Evolutionary conservation across 2,329 filamentous ascomycete genomes (phyloP), one percentile per base, ranked within the genome.

Genomic region (Dactylella cylindrospora): DNA sequence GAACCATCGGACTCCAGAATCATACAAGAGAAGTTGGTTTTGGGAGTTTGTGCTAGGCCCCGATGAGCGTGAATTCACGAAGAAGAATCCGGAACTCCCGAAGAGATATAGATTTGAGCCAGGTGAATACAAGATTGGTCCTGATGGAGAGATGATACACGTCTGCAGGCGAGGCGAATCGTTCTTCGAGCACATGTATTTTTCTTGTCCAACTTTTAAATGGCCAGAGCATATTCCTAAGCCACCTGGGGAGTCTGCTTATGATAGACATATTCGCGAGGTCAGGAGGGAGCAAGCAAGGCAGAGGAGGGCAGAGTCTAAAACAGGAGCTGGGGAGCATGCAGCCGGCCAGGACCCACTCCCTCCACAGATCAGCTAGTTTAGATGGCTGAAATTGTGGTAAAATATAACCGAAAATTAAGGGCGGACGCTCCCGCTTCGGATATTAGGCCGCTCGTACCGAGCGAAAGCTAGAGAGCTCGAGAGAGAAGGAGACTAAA

Each of bases 171-270:
- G 32, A 13, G 54, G 54, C 3, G 54, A 61, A 19, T 41, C 46
- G n/a, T 47, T 33, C 19, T 47, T 46, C 10, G 54, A 61, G 15
- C 54, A 61, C 32, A 40, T 52, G 26, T 61, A 52, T 28, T 61
- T 45, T 15, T 61, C 54, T 1, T 20, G 52, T 10, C 25, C 46
- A n/a, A 29, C 29, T 17, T 61, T 52, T 19, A 35, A 46, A 23
- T 61, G 46, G 54, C 54, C 54, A 13, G 40, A 52, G 10, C 7
- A 7, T 4, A 39, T 61, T 5, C 46, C 40, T 5, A 61, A 51
- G 10, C 54, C 54, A n/a, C 32, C 39, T 9, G 54, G 54, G 10
- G 19, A n/a, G 13, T 61, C 54, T 23, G 54, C 54, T 25, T 35
- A 47, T 8, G 54, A 61, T 35, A 23, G 47, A 23, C 43, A 13